Base-by-base conservation (phyloP, 2,329 filamentous ascomycete species). In the Paracamarosporium sp. region DNA sequence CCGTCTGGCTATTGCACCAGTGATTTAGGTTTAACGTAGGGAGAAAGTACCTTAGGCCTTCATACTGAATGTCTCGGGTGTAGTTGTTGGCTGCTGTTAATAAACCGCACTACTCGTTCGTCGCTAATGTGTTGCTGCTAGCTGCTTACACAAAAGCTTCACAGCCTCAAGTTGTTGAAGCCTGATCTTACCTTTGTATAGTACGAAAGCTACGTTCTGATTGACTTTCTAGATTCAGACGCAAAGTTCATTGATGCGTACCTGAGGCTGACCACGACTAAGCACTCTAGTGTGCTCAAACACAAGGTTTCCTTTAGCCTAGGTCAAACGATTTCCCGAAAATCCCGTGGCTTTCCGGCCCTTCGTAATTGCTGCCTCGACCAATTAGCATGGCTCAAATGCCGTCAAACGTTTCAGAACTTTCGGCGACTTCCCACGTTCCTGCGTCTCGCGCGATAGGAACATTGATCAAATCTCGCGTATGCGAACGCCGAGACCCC, bases 321-420 rank as follows among this genome's bases (percentile, higher is more conserved):
- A 25, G 52, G 55, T 30, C 55, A 50, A 60, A 59, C 60, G 46
- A 66, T 68, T 53, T 55, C 57, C 59, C 58, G 59, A 60, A 40
- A n/a, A n/a, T n/a, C n/a, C n/a, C n/a, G n/a, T n/a, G n/a, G n/a
- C 4, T 33, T 33, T 33, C 11, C 11, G 35, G 15, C 13, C 25
- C 43, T n/a, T 45, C 4, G 25, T 13, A 15, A 17, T 30, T 31
- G 12, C 15, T 9, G 11, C 20, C 2, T 17, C 33, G 12, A 17
- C 31, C 47, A 50, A 50, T 50, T 13, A 40, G 24, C 47, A 24
- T 35, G 28, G 20, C 2, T 6, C 11, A 9, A n/a, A 15, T 35
- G 28, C 28, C 24, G 33, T 45, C 3, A n/a, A 45, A 45, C 25
- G 43, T 45, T 31, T 30, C 43, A 30, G 24, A n/a, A 45, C 25